Percentiles rank a stretch among this genome's conserved stretches.
These are phyloP conservation scores for Leccinellum albellum DNA, from an alignment of 768 basidiomycete species.

Conservation along the genomic window DNA sequence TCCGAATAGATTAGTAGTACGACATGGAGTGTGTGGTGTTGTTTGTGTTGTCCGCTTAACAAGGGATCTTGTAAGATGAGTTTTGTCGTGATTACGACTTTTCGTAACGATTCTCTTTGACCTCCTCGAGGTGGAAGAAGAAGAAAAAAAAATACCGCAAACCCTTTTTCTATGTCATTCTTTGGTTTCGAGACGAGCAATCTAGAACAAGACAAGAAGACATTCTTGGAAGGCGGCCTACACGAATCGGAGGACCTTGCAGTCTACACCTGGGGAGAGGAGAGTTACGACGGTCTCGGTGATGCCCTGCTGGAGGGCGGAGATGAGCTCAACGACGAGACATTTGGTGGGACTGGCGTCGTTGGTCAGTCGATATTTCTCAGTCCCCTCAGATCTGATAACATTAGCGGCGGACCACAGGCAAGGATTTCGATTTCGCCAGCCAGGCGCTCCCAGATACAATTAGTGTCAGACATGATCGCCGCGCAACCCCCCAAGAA, in stretches of 20 bases:
- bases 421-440: conserved; percentile 90
- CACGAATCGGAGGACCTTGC: conserved; percentile 78
- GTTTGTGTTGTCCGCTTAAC: conserved; percentile 17
- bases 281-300: conserved; percentile 85
- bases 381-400: conserved; percentile 12
- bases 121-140: conserved; percentile 12
- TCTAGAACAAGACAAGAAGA: conserved; percentile 62
- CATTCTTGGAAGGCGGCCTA: conserved; percentile 44
- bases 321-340: conserved; percentile 96
- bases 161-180: conserved; percentile 61
- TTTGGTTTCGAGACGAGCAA: conserved; percentile 67
- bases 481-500: conserved; percentile 20
- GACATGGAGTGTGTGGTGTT: conserved; percentile 21
- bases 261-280: conserved; percentile 91
- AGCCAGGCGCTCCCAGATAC: conserved; percentile 36
- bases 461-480: conserved; percentile 10
- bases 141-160: conserved; percentile 10
- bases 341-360: conserved; percentile 70
- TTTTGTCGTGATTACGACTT: background rate
- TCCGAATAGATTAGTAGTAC: conserved; percentile 5
- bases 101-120: background rate
- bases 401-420: conserved; percentile 37
- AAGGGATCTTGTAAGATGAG: conserved; percentile 7
- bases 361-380: conserved; percentile 59
- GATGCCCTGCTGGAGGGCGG: conserved; percentile 84